A percentile compares a stretch with the other conserved stretches of the same genome.
These are phyloP conservation scores for Calcarisporium arbuscula DNA, from an alignment of 2,329 filamentous ascomycete genomes.

Conservation along the genomic window DNA sequence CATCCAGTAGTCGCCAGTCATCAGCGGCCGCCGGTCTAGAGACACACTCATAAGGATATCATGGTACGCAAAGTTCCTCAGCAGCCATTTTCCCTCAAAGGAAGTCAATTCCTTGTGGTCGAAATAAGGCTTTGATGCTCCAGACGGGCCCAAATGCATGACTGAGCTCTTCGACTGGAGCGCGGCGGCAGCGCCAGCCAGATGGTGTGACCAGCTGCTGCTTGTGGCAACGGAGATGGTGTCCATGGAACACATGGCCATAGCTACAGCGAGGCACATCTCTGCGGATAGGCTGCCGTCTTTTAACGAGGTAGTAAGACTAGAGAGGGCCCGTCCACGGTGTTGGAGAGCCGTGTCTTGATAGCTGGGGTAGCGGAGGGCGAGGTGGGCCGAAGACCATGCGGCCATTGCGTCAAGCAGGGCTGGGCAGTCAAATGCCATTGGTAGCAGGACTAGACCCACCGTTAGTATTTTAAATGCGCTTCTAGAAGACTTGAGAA, in stretches of 20 bases:
- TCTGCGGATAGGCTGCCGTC: conserved; percentile 10
- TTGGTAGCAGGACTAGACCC: conserved; percentile 12
- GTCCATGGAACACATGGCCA: conserved; percentile 18
- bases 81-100: conserved; percentile 15
- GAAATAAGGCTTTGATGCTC: background rate
- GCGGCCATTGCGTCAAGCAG: conserved; percentile 14
- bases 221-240: conserved; percentile 12
- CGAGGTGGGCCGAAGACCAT: conserved; percentile 15
- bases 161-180: background rate
- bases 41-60: conserved; percentile 10
- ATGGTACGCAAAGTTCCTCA: conserved; percentile 10
- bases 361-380: conserved; percentile 11
- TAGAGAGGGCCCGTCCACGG: conserved; percentile 10
- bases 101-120: conserved; percentile 3
- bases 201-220: conserved; percentile 13
- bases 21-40: conserved; percentile 5
- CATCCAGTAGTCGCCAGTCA: conserved; percentile 9
- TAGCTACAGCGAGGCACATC: conserved; percentile 14
- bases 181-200: conserved; percentile 10
- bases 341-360: conserved; percentile 10
- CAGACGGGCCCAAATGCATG: background rate
- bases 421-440: conserved; percentile 15
- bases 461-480: too few relatives aligned
- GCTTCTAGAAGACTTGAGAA: too few relatives aligned
- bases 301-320: conserved; percentile 8